Percentiles rank a stretch among this genome's conserved stretches.
Conservation (phyloP, 306 rosid species). For the Fragaria ananassa region DNA sequence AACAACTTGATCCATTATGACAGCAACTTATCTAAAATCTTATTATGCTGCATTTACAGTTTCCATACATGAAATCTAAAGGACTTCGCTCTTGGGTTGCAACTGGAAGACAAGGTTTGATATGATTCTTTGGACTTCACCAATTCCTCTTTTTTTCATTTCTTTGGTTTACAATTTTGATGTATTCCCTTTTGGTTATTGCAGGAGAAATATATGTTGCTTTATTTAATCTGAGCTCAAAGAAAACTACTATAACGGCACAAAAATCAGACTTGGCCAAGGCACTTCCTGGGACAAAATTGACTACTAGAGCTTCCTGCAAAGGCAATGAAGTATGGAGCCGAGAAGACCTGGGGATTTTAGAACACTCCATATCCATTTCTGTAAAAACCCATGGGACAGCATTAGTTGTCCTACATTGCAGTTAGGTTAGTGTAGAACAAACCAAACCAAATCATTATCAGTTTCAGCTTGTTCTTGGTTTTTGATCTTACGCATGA, state of each 20-base stretch:
- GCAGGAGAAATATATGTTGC: constrained; percentile 68
- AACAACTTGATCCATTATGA: constrained; percentile 5
- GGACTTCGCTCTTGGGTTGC: constrained; percentile 90
- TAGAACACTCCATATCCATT: constrained; percentile 30
- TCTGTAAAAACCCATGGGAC: constrained; percentile 50
- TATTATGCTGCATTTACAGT: constrained; percentile 49
- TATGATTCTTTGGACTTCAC: background rate
- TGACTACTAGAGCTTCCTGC: constrained; percentile 33
- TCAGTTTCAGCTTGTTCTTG: background rate
- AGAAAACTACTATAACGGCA: constrained; percentile 33
- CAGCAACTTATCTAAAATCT: constrained; percentile 2
- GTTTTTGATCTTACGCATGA: background rate
- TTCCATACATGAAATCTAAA: constrained; percentile 39
- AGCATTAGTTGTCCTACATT: constrained; percentile 55
- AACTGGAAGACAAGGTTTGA: constrained; percentile 63
- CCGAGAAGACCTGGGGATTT: constrained; percentile 31
- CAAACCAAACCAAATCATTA: background rate
- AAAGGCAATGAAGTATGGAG: constrained; percentile 66
- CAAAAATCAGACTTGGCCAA: constrained; percentile 44
- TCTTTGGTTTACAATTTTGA: background rate
- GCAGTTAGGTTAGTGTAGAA: constrained; percentile 14
- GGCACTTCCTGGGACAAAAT: constrained; percentile 37
- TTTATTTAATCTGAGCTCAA: constrained; percentile 60
- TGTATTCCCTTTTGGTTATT: background rate
- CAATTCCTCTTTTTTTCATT: background rate